Evolutionary conservation across 1,284 basidiomycete species (phyloP).

Genomic region (Ceratobasidium sp.): DNA sequence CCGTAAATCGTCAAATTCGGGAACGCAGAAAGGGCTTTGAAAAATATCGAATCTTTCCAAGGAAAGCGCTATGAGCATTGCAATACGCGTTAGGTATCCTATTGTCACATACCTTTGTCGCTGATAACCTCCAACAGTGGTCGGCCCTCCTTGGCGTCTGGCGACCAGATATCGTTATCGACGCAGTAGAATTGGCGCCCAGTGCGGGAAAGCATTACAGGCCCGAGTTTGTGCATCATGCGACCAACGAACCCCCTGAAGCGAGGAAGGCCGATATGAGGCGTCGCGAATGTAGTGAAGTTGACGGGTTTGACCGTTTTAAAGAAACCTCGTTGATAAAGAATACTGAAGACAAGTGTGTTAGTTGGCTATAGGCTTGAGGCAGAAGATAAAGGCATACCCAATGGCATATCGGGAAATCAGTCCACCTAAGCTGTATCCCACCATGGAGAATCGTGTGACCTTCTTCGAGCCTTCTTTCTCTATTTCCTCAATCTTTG

Average conservation of each 20-base stretch:
- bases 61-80: slow-evolving; percentile 12
- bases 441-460: slow-evolving; percentile 77
- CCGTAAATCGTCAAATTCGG: slow-evolving; percentile 84
- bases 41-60: slow-evolving; percentile 77
- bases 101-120: slow-evolving; percentile 75
- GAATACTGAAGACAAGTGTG: slow-evolving; percentile 61
- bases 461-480: slow-evolving; percentile 68
- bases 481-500: slow-evolving; percentile 68
- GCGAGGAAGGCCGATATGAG: slow-evolving; percentile 73
- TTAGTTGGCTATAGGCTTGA: background rate
- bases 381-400: slow-evolving; percentile 58
- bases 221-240: slow-evolving; percentile 73
- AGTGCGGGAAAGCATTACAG: slow-evolving; percentile 83
- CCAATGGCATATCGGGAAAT: slow-evolving; percentile 84
- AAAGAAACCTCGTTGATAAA: slow-evolving; percentile 80
- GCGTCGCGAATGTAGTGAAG: slow-evolving; percentile 87
- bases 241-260: slow-evolving; percentile 72
- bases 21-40: slow-evolving; percentile 80
- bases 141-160: slow-evolving; percentile 72
- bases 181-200: slow-evolving; percentile 84
- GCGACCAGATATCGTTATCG: slow-evolving; percentile 67
- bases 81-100: background rate
- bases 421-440: slow-evolving; percentile 87
- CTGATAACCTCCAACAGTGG: slow-evolving; percentile 88
- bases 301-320: slow-evolving; percentile 76